These are phyloP conservation scores for Fusarium keratoplasticum DNA, from an alignment of 2,329 filamentous ascomycete genomes.

Conservation along the genomic window DNA sequence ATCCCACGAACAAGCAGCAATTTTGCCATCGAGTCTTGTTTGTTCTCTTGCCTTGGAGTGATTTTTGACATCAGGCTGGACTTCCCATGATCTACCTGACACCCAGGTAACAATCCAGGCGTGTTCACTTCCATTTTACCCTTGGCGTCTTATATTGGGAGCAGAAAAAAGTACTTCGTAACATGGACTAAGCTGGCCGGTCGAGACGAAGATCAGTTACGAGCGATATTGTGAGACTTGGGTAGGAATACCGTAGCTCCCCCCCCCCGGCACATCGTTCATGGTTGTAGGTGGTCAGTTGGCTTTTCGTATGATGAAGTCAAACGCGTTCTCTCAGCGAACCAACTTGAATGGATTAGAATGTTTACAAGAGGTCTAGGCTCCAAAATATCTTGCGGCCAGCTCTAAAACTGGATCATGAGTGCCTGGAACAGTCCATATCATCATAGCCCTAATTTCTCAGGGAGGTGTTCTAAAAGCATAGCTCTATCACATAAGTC, in stretches of 20 bases:
- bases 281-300: background rate
- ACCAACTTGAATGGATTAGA: background rate
- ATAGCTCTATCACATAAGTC: background rate
- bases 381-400: background rate
- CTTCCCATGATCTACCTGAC: background rate
- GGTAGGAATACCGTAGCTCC: background rate
- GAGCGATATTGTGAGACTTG: background rate
- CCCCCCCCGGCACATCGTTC: background rate
- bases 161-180: background rate
- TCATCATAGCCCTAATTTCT: background rate
- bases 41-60: background rate
- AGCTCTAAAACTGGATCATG: background rate
- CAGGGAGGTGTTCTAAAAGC: background rate
- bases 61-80: background rate
- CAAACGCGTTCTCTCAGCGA: background rate
- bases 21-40: background rate
- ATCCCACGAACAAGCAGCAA: background rate
- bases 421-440: background rate
- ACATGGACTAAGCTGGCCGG: background rate
- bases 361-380: background rate
- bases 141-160: background rate
- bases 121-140: background rate
- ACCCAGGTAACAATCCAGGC: background rate
- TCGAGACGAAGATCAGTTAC: background rate
- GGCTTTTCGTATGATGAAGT: background rate